Percentiles rank a stretch among this genome's conserved stretches.
Conservation (phyloP, 441 rosid genomes). For the Oxalis stricta region DNA sequence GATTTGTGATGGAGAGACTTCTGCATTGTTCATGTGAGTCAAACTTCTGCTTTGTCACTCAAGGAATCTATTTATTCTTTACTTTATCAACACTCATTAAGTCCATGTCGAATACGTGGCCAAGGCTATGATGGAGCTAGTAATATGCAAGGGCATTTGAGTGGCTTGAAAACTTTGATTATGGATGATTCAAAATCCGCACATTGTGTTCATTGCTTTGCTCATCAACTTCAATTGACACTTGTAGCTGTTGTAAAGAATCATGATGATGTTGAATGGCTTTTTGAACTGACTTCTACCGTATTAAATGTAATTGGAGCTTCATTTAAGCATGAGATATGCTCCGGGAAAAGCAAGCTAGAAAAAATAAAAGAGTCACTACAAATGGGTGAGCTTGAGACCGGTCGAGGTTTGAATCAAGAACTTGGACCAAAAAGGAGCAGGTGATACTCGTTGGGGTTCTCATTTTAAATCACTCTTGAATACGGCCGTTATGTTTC, state of each 20-base stretch:
- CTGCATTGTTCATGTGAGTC: not conserved
- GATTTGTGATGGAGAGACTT: not conserved
- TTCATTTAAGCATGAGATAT: not conserved
- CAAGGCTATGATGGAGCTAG: conserved; percentile 5
- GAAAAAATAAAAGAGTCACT: not conserved
- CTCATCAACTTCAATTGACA: conserved; percentile 5
- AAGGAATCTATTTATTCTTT: not conserved
- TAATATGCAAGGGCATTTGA: conserved; percentile 3
- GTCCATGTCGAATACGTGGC: not conserved
- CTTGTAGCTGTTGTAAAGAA: conserved; percentile 3
- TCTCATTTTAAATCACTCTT: not conserved
- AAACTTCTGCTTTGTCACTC: not conserved
- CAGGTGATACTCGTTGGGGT: not conserved
- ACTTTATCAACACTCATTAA: not conserved
- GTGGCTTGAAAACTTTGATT: conserved; percentile 1
- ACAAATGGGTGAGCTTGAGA: not conserved
- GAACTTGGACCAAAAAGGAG: not conserved
- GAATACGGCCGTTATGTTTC: not conserved
- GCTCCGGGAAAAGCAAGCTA: not conserved
- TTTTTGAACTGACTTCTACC: not conserved
- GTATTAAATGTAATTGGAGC: not conserved
- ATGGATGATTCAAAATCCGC: not conserved
- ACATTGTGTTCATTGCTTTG: not conserved
- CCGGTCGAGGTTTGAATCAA: conserved; percentile 1
- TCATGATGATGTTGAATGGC: not conserved